Evolutionary conservation across 2,329 filamentous ascomycete genomes (phyloP), one percentile per base, ranked within the genome.

Genomic region (Alternaria arbusti): DNA sequence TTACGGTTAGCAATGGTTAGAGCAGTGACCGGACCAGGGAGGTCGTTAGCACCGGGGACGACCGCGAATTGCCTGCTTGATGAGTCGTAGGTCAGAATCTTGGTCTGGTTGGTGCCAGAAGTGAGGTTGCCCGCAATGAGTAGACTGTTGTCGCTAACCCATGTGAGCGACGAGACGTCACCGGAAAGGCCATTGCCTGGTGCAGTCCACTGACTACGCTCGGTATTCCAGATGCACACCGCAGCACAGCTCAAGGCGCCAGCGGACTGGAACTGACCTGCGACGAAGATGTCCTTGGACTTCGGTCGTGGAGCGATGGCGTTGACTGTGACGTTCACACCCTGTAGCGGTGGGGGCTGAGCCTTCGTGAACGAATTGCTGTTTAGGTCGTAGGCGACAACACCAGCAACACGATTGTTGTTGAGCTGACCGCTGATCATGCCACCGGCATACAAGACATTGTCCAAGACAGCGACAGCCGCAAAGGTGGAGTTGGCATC

Each of bases 211-310:
- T 94, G 90, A 13, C 86, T 86, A 5, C 86, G 85, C 8, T 87
- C 83, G 3, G 89, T 88, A 75, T 91, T 89, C 81, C 92, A 97
- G 63, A 91, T 84, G 80, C 96, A 99, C 23, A 99, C 87, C 50
- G 88, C 90, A 4, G 91, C 89, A 77, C 96, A 99, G 45, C 88
- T 89, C 28, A 98, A 86, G 5, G 91, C 90, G 26, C 96, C 96
- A 17, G 94, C 96, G 30, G 87, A 88, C n/a, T 88, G 84, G 75
- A 98, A 99, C 10, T 87, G 88, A 30, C 96, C 96, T 40, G 91
- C 95, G 30, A 99, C 91, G 74, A 91, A 99, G 12, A 99, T 85
- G 54, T 96, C 89, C 2, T 86, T 84, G 17, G 89, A 89, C 58
- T 86, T 87, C 0, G 92, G 91, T 59, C 90, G 90, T 9, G 90